Base-by-base conservation (phyloP, 371 early-diverging fungal species). In the Ordospora colligata region DNA sequence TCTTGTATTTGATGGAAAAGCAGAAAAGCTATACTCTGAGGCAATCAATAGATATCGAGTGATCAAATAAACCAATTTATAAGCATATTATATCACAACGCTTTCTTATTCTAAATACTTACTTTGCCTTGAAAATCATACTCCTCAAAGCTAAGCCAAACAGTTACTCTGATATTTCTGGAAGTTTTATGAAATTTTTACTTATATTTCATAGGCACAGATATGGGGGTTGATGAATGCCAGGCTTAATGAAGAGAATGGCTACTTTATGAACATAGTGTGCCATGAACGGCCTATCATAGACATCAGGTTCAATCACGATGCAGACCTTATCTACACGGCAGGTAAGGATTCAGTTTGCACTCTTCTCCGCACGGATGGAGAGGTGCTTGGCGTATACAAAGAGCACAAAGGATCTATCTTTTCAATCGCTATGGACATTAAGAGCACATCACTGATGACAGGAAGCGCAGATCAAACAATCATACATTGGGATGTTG, bases 271-370 rank as follows among this genome's bases (percentile, higher is more conserved):
- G 12, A 68, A 27, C 19, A 68, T 68, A 40, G 47, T 47, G 23
- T 73, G 74, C 22, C 97, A 97, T 86, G 89, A 89, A 52, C 92
- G 96, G 87, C 90, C 97, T 52, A 87, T 99, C 74, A 96, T 96
- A 63, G 92, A 92, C 83, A 89, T 99, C 83, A 93, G 92, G 86
- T 97, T 94, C 89, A 96, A 99, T 88, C 80, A 88, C 62, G 97
- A 97, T 80, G 99, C 98, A 69, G 99, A 99, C 87, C 87, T 99
- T 64, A 86, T 99, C 74, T 96, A 97, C 87, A 89, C 93, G 2
- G 91, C 90, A 53, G 90, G 93, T 25, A 95, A 95, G 87, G 96
- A 97, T 88, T 90, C 89, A 72, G 88, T 89, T 49, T 89, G 91
- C 65, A 91, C 89, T 78, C 92, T 92, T 62, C 95, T 95, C 93